phyloP scores from a whole-genome alignment of 73 alveolate species.

The Blepharisma japonicum region DNA sequence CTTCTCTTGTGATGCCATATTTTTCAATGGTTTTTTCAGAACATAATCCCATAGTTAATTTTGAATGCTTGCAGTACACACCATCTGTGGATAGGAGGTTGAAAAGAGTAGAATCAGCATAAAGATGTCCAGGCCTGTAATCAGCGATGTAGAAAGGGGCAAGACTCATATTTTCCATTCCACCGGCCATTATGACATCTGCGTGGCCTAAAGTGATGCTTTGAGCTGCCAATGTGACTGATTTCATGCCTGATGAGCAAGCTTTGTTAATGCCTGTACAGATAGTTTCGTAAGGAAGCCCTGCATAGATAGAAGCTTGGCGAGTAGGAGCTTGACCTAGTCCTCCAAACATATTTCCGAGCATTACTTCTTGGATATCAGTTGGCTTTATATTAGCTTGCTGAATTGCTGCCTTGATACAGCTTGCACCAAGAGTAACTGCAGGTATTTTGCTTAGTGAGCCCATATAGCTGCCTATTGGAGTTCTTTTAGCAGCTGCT shows the following conservation, averaged over 20 bases:
- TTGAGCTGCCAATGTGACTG: constrained; percentile 79
- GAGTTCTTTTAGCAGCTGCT: constrained; percentile 24
- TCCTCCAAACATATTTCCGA: constrained; percentile 24
- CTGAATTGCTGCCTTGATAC: neutral
- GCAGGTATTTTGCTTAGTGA: constrained; percentile 18
- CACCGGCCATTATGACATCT: constrained; percentile 71
- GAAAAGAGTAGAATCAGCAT: neutral
- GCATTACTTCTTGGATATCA: constrained; percentile 14
- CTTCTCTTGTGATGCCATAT: constrained; percentile 66
- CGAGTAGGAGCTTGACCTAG: constrained; percentile 22
- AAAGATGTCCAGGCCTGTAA: constrained; percentile 1
- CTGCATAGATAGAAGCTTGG: constrained; percentile 1
- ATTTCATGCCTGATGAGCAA: constrained; percentile 83
- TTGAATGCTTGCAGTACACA: neutral
- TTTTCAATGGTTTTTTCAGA: constrained; percentile 64
- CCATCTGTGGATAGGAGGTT: constrained; percentile 13
- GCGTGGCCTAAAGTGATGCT: constrained; percentile 73
- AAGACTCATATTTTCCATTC: constrained; percentile 80
- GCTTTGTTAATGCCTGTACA: constrained; percentile 19
- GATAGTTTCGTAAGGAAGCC: neutral
- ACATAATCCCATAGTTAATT: constrained; percentile 63
- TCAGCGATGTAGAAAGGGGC: constrained; percentile 66
- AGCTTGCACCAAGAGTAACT: constrained; percentile 2
- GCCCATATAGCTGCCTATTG: constrained; percentile 32
- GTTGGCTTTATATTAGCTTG: neutral